These are phyloP conservation scores for Papilionanthe hybrid DNA, from an alignment of 116 monocot species.

Conservation along the genomic window DNA sequence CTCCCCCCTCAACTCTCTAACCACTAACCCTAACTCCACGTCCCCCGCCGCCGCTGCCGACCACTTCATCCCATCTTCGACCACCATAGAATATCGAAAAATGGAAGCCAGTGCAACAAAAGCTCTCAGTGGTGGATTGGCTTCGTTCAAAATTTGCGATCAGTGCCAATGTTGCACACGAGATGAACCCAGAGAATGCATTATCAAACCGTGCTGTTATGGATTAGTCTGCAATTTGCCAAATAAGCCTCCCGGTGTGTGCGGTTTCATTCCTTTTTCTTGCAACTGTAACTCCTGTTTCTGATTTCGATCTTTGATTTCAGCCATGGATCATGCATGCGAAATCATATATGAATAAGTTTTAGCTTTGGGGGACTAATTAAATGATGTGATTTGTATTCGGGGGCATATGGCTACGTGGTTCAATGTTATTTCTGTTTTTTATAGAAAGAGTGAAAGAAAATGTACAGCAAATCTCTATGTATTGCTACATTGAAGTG, in stretches of 20 bases:
- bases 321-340: too few relatives aligned
- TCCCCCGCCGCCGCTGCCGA: neutral
- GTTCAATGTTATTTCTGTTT: too few relatives aligned
- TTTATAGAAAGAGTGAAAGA: too few relatives aligned
- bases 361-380: too few relatives aligned
- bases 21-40: too few relatives aligned
- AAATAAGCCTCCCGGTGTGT: slow-evolving; percentile 60
- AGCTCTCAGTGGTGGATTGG: neutral
- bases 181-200: slow-evolving; percentile 25
- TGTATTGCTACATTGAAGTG: too few relatives aligned
- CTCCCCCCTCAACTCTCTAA: too few relatives aligned
- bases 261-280: slow-evolving; percentile 42
- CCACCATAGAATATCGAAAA: neutral
- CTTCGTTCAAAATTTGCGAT: slow-evolving; percentile 38
- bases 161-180: slow-evolving; percentile 48
- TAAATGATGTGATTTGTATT: too few relatives aligned
- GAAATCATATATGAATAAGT: too few relatives aligned
- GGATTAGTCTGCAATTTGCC: slow-evolving; percentile 62
- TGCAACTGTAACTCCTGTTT: slow-evolving; percentile 36
- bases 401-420: too few relatives aligned
- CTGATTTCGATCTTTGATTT: neutral
- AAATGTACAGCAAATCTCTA: too few relatives aligned
- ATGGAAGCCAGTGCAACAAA: neutral
- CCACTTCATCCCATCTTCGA: neutral
- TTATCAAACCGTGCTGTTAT: slow-evolving; percentile 50